A percentile compares a stretch with the other conserved stretches of the same genome.
These are phyloP conservation scores for Phylloporus scabripes DNA, from an alignment of 768 basidiomycete genomes.

Conservation along the genomic window DNA sequence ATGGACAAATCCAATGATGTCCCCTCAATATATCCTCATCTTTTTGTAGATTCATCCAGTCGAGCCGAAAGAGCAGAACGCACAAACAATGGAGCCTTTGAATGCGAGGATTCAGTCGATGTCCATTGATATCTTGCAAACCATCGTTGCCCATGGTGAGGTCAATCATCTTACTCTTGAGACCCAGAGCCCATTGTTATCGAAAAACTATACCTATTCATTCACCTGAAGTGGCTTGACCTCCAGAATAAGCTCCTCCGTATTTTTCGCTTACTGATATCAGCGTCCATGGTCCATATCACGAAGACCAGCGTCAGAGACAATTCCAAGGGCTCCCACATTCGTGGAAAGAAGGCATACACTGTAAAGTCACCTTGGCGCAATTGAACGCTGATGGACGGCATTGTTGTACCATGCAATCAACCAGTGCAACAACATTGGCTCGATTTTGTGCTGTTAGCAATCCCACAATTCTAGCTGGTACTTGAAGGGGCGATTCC, in stretches of 20 bases:
- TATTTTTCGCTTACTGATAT: slow-evolving; percentile 80
- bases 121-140: slow-evolving; percentile 77
- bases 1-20: no score
- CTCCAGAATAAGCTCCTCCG: slow-evolving; percentile 92
- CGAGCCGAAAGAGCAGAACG: slow-evolving; percentile 58
- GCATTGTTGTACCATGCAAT: slow-evolving; percentile 63
- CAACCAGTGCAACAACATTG: slow-evolving; percentile 87
- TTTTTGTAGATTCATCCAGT: slow-evolving; percentile 59
- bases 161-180: slow-evolving; percentile 55
- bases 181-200: slow-evolving; percentile 67
- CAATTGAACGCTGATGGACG: slow-evolving; percentile 81
- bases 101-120: slow-evolving; percentile 68
- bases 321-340: slow-evolving; percentile 27
- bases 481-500: slow-evolving; percentile 56
- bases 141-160: slow-evolving; percentile 78
- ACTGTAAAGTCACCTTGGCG: slow-evolving; percentile 61
- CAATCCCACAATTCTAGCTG: slow-evolving; percentile 78
- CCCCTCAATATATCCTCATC: slow-evolving; percentile 1
- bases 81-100: slow-evolving; percentile 49
- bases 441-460: slow-evolving; percentile 94
- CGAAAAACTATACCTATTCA: slow-evolving; percentile 65
- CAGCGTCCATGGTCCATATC: slow-evolving; percentile 45
- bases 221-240: slow-evolving; percentile 68
- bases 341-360: slow-evolving; percentile 33
- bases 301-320: slow-evolving; percentile 25